phyloP scores from a whole-genome alignment of 2,329 filamentous ascomycete genomes.

The Massarina eburnea region DNA sequence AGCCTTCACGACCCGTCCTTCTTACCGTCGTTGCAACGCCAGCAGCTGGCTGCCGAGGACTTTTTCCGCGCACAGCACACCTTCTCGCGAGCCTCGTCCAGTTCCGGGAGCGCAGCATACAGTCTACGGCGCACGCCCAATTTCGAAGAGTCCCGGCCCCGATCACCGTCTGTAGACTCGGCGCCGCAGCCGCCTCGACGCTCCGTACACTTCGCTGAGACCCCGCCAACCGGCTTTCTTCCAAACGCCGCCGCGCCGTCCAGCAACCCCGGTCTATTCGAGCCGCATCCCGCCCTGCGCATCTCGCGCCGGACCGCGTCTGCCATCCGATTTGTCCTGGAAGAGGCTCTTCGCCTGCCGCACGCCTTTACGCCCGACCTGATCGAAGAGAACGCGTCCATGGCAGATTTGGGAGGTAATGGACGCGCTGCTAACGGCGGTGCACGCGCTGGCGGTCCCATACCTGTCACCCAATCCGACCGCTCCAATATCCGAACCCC shows the following conservation, averaged over 20 bases:
- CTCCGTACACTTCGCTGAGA: slow-evolving; percentile 39
- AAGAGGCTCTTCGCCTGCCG: slow-evolving; percentile 84
- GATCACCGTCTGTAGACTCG: slow-evolving; percentile 50
- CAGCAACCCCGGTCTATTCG: slow-evolving; percentile 23
- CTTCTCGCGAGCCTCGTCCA: slow-evolving; percentile 54
- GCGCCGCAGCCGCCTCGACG: slow-evolving; percentile 31
- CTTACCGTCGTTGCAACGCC: slow-evolving; percentile 46
- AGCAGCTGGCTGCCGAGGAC: slow-evolving; percentile 41
- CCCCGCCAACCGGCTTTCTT: slow-evolving; percentile 29
- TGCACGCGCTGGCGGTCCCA: slow-evolving; percentile 54
- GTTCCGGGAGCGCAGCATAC: slow-evolving; percentile 49
- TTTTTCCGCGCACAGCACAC: slow-evolving; percentile 38
- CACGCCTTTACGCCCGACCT: slow-evolving; percentile 80
- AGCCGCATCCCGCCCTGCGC: slow-evolving; percentile 60
- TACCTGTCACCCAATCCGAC: slow-evolving; percentile 54
- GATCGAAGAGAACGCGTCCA: slow-evolving; percentile 84
- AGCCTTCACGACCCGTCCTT: slow-evolving; percentile 37
- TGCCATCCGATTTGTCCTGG: slow-evolving; percentile 88
- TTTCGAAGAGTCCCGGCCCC: slow-evolving; percentile 48
- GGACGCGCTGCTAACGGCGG: slow-evolving; percentile 60
- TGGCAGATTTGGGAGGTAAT: slow-evolving; percentile 79
- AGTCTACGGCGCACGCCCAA: slow-evolving; percentile 58
- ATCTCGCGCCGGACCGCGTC: slow-evolving; percentile 84
- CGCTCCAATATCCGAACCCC: slow-evolving; percentile 73
- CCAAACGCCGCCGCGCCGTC: slow-evolving; percentile 32